Conservation (phyloP, 441 rosid genomes). For the Erodium moschatum region DNA sequence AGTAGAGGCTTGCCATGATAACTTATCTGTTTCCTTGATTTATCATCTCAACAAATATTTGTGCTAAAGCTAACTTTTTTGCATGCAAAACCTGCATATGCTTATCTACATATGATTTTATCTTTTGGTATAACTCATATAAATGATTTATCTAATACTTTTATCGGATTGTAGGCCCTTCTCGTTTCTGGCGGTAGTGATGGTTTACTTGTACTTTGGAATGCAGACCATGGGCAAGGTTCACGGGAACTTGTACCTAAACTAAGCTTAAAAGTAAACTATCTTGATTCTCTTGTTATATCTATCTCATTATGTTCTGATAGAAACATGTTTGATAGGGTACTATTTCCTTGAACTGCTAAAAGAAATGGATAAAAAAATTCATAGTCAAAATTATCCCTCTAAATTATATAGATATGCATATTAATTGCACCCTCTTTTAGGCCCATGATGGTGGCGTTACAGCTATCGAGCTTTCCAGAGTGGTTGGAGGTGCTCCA, state of each 20-base stretch:
- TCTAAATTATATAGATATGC: neutral
- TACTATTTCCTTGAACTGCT: slow-evolving; percentile 12
- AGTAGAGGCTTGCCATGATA: too few relatives aligned
- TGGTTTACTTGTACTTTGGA: slow-evolving; percentile 90
- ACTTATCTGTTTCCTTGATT: too few relatives aligned
- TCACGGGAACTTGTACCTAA: slow-evolving; percentile 96
- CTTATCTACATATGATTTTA: neutral
- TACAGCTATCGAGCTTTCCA: slow-evolving; percentile 81
- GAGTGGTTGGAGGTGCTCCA: slow-evolving; percentile 91
- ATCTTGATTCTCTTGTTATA: slow-evolving; percentile 8
- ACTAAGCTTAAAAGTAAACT: slow-evolving; percentile 67
- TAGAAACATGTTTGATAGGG: neutral
- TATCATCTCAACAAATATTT: too few relatives aligned
- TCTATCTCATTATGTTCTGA: neutral
- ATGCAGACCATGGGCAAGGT: slow-evolving; percentile 90
- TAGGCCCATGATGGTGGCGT: slow-evolving; percentile 99
- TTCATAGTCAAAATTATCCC: too few relatives aligned
- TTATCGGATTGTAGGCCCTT: slow-evolving; percentile 54
- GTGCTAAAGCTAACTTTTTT: too few relatives aligned
- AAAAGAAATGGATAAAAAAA: neutral
- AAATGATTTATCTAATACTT: neutral
- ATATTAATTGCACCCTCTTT: neutral
- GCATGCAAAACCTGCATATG: neutral
- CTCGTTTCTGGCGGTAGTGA: slow-evolving; percentile 96
- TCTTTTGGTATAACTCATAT: slow-evolving; percentile 4